phyloP scores from a whole-genome alignment of 352 stramenopile species.

The Globisporangium nagaii region DNA sequence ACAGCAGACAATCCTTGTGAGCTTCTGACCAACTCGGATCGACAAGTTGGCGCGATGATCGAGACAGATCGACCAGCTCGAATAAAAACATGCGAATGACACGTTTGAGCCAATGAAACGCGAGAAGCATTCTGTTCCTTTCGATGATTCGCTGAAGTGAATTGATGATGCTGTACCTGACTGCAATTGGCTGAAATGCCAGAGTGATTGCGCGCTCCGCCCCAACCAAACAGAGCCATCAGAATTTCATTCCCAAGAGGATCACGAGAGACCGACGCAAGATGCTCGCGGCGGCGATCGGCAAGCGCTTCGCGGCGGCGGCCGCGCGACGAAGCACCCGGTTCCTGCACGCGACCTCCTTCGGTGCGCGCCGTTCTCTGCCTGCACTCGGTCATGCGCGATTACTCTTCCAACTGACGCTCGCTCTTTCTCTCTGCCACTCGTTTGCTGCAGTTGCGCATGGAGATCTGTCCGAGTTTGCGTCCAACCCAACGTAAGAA shows the following conservation, averaged over 20 bases:
- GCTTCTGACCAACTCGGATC: too few species aligned
- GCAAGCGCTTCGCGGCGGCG: neutral
- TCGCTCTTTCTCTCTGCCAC: neutral
- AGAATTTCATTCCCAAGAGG: too few species aligned
- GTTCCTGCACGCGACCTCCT: conserved; percentile 1
- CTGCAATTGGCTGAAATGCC: neutral
- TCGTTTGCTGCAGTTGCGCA: conserved; percentile 24
- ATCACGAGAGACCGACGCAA: neutral
- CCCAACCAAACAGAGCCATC: too few species aligned
- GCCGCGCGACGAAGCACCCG: neutral
- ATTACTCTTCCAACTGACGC: neutral
- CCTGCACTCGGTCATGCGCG: neutral
- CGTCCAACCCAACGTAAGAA: conserved; percentile 54
- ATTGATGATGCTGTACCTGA: neutral
- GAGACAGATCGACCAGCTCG: too few species aligned
- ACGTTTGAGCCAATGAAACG: too few species aligned
- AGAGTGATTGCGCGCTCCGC: neutral
- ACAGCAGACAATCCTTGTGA: too few species aligned
- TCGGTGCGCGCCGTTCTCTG: neutral
- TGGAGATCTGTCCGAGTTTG: conserved; percentile 53
- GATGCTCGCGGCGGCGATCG: neutral
- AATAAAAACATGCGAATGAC: too few species aligned
- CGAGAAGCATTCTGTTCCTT: too few species aligned
- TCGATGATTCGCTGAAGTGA: neutral
- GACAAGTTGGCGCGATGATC: too few species aligned